Evolutionary conservation across 1,139 yeast genomes (phyloP).

Genomic region (Candida anutae): DNA sequence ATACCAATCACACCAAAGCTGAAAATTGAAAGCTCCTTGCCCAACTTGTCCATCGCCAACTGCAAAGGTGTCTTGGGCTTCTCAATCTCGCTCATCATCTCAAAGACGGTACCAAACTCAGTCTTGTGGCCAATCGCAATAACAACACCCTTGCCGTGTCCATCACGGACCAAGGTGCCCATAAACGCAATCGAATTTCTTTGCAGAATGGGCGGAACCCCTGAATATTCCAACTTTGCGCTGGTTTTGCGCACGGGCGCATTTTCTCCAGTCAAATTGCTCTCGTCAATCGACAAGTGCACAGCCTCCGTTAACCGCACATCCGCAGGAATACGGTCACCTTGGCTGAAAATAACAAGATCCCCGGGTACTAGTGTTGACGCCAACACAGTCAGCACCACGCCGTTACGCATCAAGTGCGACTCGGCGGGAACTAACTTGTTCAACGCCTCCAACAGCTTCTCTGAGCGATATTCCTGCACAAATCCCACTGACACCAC

Average conservation of each 20-base stretch:
- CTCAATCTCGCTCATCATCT: constrained; percentile 89
- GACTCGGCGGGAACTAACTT: constrained; percentile 92
- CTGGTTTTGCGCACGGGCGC: constrained; percentile 65
- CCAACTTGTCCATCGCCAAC: constrained; percentile 87
- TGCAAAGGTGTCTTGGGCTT: constrained; percentile 96
- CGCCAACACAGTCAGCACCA: constrained; percentile 73
- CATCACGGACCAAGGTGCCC: constrained; percentile 95
- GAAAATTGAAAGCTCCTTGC: constrained; percentile 76
- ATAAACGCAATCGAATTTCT: constrained; percentile 77
- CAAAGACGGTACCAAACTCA: constrained; percentile 81
- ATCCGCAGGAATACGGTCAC: constrained; percentile 95
- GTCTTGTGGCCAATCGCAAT: constrained; percentile 82
- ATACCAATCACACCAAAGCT: constrained; percentile 81
- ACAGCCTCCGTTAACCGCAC: constrained; percentile 69
- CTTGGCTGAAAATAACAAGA: constrained; percentile 77
- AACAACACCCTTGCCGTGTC: constrained; percentile 90
- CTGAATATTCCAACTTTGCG: constrained; percentile 21
- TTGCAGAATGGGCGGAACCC: constrained; percentile 47
- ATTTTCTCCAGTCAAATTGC: constrained; percentile 91
- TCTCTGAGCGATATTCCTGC: constrained; percentile 91
- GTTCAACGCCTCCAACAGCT: constrained; percentile 84
- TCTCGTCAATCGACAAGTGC: constrained; percentile 79
- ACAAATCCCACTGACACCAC: constrained; percentile 95
- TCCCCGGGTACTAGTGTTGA: constrained; percentile 90
- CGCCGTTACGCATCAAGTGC: constrained; percentile 74